phyloP scores from a whole-genome alignment of 306 rosid species.

The Begonia peltatifolia region DNA sequence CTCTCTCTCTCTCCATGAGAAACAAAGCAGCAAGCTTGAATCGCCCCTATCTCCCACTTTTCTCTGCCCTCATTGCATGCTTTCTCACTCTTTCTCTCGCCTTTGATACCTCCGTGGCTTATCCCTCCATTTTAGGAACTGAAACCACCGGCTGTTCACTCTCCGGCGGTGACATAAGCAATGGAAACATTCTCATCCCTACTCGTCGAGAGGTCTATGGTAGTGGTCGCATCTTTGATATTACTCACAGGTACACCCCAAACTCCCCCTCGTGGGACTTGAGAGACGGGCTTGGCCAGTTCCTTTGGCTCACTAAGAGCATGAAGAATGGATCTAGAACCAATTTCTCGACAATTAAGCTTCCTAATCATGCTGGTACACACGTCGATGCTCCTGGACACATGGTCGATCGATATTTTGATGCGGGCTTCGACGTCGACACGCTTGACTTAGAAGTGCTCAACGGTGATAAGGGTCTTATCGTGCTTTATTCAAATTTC shows the following conservation, averaged over 20 bases:
- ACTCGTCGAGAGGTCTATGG: conserved; percentile 74
- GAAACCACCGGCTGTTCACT: conserved; percentile 13
- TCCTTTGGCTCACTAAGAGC: conserved; percentile 52
- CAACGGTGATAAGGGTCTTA: conserved; percentile 29
- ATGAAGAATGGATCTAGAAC: conserved; percentile 75
- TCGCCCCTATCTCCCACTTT: too few relatives aligned
- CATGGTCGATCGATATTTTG: conserved; percentile 60
- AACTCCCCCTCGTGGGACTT: conserved; percentile 48
- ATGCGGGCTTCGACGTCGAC: conserved; percentile 78
- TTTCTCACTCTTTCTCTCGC: too few relatives aligned
- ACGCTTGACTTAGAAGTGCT: conserved; percentile 59
- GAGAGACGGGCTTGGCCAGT: conserved; percentile 52
- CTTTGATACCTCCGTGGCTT: conserved; percentile 13
- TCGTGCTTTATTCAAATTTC: background rate
- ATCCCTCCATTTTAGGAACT: conserved; percentile 43
- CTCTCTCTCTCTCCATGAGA: too few relatives aligned
- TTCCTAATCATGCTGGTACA: conserved; percentile 67
- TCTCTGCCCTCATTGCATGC: too few relatives aligned
- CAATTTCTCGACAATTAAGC: conserved; percentile 43
- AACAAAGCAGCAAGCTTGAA: too few relatives aligned
- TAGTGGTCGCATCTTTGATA: conserved; percentile 46
- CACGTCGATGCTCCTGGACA: conserved; percentile 84
- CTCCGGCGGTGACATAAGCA: conserved; percentile 6
- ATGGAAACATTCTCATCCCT: conserved; percentile 18
- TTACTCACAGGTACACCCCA: conserved; percentile 39